These are phyloP conservation scores for Wickerhamiella cacticola DNA, from an alignment of 805 yeast species.

Conservation along the genomic window DNA sequence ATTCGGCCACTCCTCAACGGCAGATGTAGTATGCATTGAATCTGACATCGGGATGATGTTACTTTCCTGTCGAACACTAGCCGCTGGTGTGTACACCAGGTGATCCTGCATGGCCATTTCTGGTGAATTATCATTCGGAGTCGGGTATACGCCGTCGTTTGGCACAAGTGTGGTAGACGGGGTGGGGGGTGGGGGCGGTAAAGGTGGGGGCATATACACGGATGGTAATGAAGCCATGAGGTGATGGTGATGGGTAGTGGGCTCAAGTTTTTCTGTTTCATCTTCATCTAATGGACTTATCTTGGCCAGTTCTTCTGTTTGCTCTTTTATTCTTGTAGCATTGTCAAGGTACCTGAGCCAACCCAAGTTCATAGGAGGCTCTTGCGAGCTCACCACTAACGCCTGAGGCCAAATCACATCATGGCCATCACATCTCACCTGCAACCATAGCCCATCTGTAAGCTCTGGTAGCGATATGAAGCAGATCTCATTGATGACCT, in stretches of 20 bases:
- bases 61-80: too few species aligned
- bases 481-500: constrained; percentile 8
- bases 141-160: constrained; percentile 9
- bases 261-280: neutral
- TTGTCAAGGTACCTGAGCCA: constrained; percentile 16
- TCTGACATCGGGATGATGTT: too few species aligned
- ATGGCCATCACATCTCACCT: constrained; percentile 17
- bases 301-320: constrained; percentile 13
- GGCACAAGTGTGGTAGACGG: constrained; percentile 4
- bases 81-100: neutral
- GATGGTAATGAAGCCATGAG: constrained; percentile 4
- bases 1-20: constrained; percentile 9
- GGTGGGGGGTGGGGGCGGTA: constrained; percentile 14
- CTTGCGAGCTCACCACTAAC: constrained; percentile 14
- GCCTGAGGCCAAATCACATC: constrained; percentile 22
- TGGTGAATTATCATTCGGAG: constrained; percentile 12
- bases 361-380: constrained; percentile 1
- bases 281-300: neutral
- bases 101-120: neutral
- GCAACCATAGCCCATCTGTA: constrained; percentile 18
- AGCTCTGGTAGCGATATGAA: neutral
- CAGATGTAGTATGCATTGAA: constrained; percentile 3
- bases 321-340: constrained; percentile 14
- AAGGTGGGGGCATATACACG: constrained; percentile 9
- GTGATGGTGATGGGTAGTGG: constrained; percentile 3